Conservation (phyloP, 768 basidiomycete genomes). For the Clathrus columnatus region DNA sequence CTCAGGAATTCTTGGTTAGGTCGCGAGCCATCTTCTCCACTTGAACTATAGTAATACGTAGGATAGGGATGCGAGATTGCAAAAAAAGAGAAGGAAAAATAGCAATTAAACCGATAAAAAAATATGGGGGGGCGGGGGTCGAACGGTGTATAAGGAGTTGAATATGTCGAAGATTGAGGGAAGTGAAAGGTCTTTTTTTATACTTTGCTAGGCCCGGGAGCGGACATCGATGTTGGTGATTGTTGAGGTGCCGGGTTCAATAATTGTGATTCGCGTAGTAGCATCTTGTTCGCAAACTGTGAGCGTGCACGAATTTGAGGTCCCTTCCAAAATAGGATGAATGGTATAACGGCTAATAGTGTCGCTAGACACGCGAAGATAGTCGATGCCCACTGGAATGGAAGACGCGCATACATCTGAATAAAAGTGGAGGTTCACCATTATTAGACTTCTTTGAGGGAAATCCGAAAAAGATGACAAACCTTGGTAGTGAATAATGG, state of each 20-base stretch:
- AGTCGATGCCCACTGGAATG: constrained; percentile 53
- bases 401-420: constrained; percentile 44
- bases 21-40: not conserved
- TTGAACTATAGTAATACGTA: not conserved
- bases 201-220: not conserved
- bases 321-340: constrained; percentile 27
- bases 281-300: constrained; percentile 18
- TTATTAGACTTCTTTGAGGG: not conserved
- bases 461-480: not conserved
- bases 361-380: constrained; percentile 45
- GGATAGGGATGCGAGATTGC: too few species aligned
- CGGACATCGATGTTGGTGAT: not conserved
- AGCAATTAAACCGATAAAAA: not conserved
- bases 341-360: constrained; percentile 52
- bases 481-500: constrained; percentile 49
- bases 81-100: not conserved
- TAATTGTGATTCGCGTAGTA: constrained; percentile 3
- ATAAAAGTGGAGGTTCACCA: not conserved
- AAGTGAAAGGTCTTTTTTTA: not conserved
- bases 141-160: not conserved
- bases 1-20: too few species aligned
- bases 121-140: too few species aligned
- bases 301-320: constrained; percentile 23
- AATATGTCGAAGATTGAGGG: not conserved
- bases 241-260: not conserved